Evolutionary conservation across 1,284 basidiomycete genomes (phyloP).

Genomic region (Meira nashicola): DNA sequence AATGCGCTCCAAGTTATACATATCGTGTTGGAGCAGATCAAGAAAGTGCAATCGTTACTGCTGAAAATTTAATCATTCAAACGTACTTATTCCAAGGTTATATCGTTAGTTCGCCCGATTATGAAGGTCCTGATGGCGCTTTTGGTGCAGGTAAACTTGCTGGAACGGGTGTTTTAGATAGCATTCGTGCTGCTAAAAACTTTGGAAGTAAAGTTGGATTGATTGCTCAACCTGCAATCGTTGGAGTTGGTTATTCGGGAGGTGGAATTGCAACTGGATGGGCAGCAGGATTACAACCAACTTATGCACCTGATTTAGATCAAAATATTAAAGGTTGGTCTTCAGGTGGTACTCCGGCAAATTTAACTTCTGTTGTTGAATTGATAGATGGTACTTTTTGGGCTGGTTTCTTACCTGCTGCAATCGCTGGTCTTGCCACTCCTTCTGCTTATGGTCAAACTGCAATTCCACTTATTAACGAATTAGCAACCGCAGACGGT

Average conservation of each 20-base stretch:
- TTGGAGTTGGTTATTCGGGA: slow-evolving; percentile 37
- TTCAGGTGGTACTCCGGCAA: slow-evolving; percentile 12
- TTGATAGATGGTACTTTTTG: background rate
- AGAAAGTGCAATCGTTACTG: background rate
- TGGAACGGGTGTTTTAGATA: slow-evolving; percentile 39
- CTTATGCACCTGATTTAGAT: slow-evolving; percentile 33
- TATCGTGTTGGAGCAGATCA: background rate
- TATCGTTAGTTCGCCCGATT: slow-evolving; percentile 38
- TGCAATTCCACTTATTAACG: background rate
- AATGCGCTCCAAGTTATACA: slow-evolving; percentile 4
- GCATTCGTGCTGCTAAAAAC: slow-evolving; percentile 30
- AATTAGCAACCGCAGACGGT: background rate
- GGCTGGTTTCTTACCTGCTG: background rate
- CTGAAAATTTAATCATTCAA: slow-evolving; percentile 24
- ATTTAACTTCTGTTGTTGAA: slow-evolving; percentile 2
- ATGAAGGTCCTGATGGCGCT: slow-evolving; percentile 39
- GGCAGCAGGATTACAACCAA: slow-evolving; percentile 33
- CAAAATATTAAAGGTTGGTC: slow-evolving; percentile 31
- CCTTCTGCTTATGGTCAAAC: background rate
- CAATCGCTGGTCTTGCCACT: background rate
- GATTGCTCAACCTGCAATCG: no score
- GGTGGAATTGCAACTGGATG: slow-evolving; percentile 45
- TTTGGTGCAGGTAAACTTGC: slow-evolving; percentile 38
- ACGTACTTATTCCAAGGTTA: slow-evolving; percentile 38
- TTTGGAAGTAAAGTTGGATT: slow-evolving; percentile 8